Base-by-base conservation (phyloP, 805 yeast species). In the Suhomyces vadensis region DNA sequence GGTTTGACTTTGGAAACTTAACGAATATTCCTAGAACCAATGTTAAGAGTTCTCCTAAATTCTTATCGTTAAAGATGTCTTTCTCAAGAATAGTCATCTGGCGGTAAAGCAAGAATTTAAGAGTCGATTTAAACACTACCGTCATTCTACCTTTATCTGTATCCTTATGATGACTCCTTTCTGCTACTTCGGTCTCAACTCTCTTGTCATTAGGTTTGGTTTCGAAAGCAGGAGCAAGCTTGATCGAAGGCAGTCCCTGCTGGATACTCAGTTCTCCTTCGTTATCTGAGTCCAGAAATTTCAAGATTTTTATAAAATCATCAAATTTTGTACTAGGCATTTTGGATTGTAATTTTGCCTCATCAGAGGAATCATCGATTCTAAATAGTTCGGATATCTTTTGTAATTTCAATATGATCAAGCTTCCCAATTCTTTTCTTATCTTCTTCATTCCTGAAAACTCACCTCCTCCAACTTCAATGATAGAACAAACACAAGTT, bases 21-120 rank as follows among this genome's bases (percentile, higher is more conserved):
- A 65, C 47, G 23, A 57, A 63, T 7, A 37, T 43, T 2, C 74
- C 76, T 41, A 70, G 42, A 1, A 70, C 37, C 4, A 68, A 47
- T 6, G 63, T 58, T 10, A 73, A 53, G 11, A 75, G 46, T 33
- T 63, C 61, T 0, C 68, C 57, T 11, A 69, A 46, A 22, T 60
- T 62, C n/a, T 63, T 61, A 43, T 58, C 61, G 13, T 61, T 58
- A 14, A 78, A 48, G 2, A 62, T 54, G 1, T 61, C 71, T 5
- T 46, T 46, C n/a, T 57, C 56, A 26, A 68, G 54, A n/a, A 69
- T 48, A 5, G 58, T 48, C 6, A 60, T 54, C 47, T 65, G 76
- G 14, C 73, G 55, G 44, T 65, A 65, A 10, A 67, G 57, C 13
- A 67, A 51, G 14, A 53, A 56, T 40, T 61, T 68, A 13, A 62